Evolutionary conservation across 129 eudicot genomes (phyloP), one percentile per base, ranked within the genome.

Genomic region (Flaveria sonorensis): DNA sequence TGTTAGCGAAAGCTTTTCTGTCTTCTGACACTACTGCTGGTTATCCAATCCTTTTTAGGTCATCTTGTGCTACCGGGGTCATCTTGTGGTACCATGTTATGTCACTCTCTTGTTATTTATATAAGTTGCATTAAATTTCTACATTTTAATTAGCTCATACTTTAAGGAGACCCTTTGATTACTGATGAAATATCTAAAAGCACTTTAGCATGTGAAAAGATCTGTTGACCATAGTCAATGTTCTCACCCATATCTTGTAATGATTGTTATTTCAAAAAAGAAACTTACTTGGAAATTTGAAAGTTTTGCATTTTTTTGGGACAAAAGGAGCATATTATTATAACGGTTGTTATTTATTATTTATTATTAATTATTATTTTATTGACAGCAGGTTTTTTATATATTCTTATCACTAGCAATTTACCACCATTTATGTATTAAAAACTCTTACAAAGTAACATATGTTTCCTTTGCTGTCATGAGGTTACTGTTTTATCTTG

Each of bases 171-270:
- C 56, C 21, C n/a, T 72, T 42, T 59, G 79, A 61, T 39, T 46
- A 16, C 46, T 74, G 43, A 59, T 59, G 46, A 74, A 74, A 15
- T 16, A 61, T 70, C 57, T 60, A 47, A 47, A 60, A 43, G 71
- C 61, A 42, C 24, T 13, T 16, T 43, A 61, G 16, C 26, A 24
- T 18, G 40, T 42, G 6, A 36, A 16, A 60, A 61, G 18, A 40
- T 42, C 24, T 73, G 53, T 71, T 50, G 77, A 23, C 53, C 52
- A 23, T 40, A 57, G 40, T 73, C 52, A 74, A 23, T 42, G 70
- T 9, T 9, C 12, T 43, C 57, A 73, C 21, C 55, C 20, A 19
- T 57, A 20, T 72, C 53, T 21, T 72, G 30, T 39, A 53, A 40
- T 14, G 61, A 21, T 70, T 70, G 74, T 19, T 11, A 14, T 40